Base-by-base conservation (phyloP, 106 monocot genomes). In the Allium sativum region DNA sequence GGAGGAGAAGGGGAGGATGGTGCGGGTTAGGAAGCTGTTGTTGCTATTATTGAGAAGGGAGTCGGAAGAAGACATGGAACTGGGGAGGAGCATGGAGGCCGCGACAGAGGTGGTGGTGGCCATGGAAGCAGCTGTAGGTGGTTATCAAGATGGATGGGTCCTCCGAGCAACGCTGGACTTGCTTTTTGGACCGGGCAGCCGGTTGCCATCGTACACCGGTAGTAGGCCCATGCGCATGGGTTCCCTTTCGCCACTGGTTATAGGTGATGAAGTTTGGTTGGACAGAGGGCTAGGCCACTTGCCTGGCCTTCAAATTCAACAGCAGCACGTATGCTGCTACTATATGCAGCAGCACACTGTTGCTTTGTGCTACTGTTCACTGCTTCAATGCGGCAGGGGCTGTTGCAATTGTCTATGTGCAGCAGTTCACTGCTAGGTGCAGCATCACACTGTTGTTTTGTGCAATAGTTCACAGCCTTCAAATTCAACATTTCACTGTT, bases 221-320 rank as follows among this genome's bases (percentile, higher is more conserved):
- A 87, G 53, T 87, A 87, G 48, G 87, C 87, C 7, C 82, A 76
- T 40, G 87, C 82, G 21, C 87, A 87, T 0, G 82, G 87, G 65
- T 87, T 87, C 42, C 87, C 87, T 61, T 87, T 87, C 2, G 87
- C 79, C 87, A 83, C n/a, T n/a, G n/a, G n/a, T n/a, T n/a, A n/a
- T n/a, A n/a, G n/a, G n/a, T n/a, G n/a, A n/a, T n/a, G n/a, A n/a
- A n/a, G n/a, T n/a, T n/a, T n/a, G n/a, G n/a, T n/a, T n/a, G n/a
- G n/a, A n/a, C n/a, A n/a, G n/a, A n/a, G n/a, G n/a, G n/a, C n/a
- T n/a, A n/a, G n/a, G n/a, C n/a, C n/a, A n/a, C n/a, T n/a, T n/a
- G n/a, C n/a, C n/a, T n/a, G n/a, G n/a, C n/a, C n/a, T n/a, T n/a
- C n/a, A n/a, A n/a, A n/a, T n/a, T n/a, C n/a, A n/a, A n/a, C n/a